These are phyloP conservation scores for Cyberlindnera americana DNA, from an alignment of 805 yeast species.

Conservation along the genomic window DNA sequence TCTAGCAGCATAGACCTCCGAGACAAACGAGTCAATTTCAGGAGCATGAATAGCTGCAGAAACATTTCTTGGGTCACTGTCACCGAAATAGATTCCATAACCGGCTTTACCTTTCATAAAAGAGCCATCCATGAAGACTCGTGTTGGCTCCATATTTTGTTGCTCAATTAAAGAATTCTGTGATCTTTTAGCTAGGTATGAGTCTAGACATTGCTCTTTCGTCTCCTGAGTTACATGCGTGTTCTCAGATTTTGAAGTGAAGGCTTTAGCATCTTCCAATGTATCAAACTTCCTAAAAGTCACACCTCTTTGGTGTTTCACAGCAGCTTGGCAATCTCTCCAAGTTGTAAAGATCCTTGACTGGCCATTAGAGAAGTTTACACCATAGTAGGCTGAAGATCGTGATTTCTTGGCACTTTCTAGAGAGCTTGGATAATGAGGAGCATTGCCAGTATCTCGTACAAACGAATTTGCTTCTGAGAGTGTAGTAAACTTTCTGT, in stretches of 20 bases:
- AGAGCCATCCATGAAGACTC: conserved; percentile 78
- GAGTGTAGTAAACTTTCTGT: conserved; percentile 39
- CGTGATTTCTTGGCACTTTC: neutral
- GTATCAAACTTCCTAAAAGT: conserved; percentile 40
- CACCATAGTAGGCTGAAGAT: conserved; percentile 29
- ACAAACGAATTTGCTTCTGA: conserved; percentile 7
- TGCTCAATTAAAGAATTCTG: conserved; percentile 10
- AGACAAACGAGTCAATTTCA: conserved; percentile 71
- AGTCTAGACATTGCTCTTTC: too few species aligned
- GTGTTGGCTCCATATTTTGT: neutral
- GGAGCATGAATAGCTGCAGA: conserved; percentile 46
- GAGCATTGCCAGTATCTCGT: neutral
- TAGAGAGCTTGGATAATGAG: neutral
- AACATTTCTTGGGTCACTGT: conserved; percentile 47
- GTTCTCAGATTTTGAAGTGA: too few species aligned
- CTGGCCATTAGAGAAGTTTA: conserved; percentile 27
- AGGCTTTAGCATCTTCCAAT: conserved; percentile 11
- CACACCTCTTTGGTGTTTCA: conserved; percentile 34
- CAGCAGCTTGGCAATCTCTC: conserved; percentile 31
- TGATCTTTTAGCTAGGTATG: neutral
- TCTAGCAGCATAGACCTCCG: conserved; percentile 68
- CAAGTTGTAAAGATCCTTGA: conserved; percentile 31
- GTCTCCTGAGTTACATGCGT: too few species aligned
- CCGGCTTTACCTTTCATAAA: conserved; percentile 62
- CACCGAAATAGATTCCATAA: conserved; percentile 72